Conservation (phyloP, 768 basidiomycete genomes). For the Suillus ampliporus region DNA sequence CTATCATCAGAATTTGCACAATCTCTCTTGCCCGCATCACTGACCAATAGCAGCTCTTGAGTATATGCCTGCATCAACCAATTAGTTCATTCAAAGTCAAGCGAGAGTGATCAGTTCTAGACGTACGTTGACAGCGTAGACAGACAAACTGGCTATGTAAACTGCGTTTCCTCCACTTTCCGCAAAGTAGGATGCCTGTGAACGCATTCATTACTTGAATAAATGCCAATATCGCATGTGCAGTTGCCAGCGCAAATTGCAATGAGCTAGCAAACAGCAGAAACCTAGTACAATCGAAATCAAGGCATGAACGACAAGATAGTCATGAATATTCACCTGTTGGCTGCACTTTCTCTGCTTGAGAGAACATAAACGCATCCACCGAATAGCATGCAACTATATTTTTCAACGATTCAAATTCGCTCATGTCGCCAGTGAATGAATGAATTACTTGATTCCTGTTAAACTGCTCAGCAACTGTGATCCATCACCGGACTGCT, state of each 20-base stretch:
- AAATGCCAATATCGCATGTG: background rate
- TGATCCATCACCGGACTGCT: background rate
- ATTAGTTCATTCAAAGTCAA: background rate
- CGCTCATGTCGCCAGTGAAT: background rate
- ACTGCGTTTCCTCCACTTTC: background rate
- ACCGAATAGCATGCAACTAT: background rate
- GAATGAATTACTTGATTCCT: background rate
- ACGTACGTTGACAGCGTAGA: background rate
- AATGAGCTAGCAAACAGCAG: background rate
- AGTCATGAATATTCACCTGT: background rate
- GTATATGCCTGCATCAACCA: background rate
- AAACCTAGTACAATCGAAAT: background rate
- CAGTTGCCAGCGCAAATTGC: background rate
- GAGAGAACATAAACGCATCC: background rate
- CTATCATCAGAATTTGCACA: background rate
- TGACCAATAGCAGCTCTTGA: background rate
- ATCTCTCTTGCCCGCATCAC: background rate
- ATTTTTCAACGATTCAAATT: background rate
- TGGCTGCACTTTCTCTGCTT: background rate
- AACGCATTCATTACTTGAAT: background rate
- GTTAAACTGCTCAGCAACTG: background rate
- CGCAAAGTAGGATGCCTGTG: too few relatives aligned
- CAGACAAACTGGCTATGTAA: background rate
- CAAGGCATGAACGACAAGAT: background rate
- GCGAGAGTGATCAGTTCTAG: background rate